These are phyloP conservation scores for Macadamia integrifolia DNA, from an alignment of 164 flowering plant genomes.

Conservation along the genomic window DNA sequence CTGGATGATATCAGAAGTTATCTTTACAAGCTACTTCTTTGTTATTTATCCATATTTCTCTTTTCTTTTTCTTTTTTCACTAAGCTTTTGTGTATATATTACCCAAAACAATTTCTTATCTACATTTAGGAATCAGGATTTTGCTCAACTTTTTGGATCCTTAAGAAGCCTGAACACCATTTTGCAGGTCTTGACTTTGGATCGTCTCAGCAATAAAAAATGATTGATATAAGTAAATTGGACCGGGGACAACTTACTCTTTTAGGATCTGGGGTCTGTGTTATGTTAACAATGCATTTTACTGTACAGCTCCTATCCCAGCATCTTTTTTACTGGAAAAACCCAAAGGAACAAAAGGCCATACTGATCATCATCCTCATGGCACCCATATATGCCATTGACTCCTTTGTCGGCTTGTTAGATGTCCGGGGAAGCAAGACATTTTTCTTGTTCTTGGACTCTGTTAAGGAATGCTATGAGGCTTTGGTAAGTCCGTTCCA, in stretches of 20 bases:
- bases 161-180: conserved; percentile 7
- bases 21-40: no score
- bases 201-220: conserved; percentile 5
- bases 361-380: conserved; percentile 79
- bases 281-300: conserved; percentile 67
- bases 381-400: conserved; percentile 87
- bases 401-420: conserved; percentile 71
- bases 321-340: conserved; percentile 93
- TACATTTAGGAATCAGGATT: not conserved
- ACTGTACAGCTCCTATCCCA: conserved; percentile 81
- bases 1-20: no score
- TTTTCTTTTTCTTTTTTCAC: no score
- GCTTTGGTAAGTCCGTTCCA: conserved; percentile 57
- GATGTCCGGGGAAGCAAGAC: conserved; percentile 76
- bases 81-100: no score
- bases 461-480: conserved; percentile 90
- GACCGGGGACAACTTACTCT: conserved; percentile 56
- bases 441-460: conserved; percentile 80
- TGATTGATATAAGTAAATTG: conserved; percentile 53
- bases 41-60: no score
- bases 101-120: not conserved
- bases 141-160: not conserved
- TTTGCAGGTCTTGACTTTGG: conserved; percentile 19
- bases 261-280: conserved; percentile 53
- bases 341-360: conserved; percentile 95